phyloP scores from a whole-genome alignment of 306 rosid species.

The Trichosanthes cucumerina region DNA sequence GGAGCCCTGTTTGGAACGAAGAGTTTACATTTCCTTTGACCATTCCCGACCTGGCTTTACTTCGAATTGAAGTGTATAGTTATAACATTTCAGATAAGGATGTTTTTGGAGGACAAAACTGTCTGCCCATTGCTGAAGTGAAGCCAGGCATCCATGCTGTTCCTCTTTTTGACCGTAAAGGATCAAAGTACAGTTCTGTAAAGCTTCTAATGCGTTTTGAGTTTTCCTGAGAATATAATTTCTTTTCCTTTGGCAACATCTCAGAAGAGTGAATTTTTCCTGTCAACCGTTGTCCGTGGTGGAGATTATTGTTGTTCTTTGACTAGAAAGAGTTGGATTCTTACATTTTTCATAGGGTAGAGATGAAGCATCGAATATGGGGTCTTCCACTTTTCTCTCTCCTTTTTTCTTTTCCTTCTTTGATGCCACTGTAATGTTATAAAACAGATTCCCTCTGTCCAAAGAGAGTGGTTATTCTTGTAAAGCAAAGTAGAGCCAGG shows the following conservation, averaged over 20 bases:
- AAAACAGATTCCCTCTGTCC: conserved; percentile 4
- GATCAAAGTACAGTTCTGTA: conserved; percentile 41
- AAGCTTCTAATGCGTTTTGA: conserved; percentile 52
- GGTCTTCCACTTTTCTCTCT: neutral
- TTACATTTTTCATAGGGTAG: conserved; percentile 3
- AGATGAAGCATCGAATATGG: conserved; percentile 6
- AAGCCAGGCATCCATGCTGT: conserved; percentile 54
- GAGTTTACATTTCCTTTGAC: conserved; percentile 61
- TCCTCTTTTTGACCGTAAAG: conserved; percentile 53
- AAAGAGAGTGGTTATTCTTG: conserved; percentile 1
- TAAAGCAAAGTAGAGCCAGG: conserved; percentile 4
- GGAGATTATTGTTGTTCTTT: neutral
- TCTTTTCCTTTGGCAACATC: neutral
- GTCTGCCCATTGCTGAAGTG: conserved; percentile 65
- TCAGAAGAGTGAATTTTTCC: conserved; percentile 4
- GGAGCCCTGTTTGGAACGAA: conserved; percentile 77
- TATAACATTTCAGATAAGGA: conserved; percentile 66
- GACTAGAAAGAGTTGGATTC: neutral
- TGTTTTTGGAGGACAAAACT: conserved; percentile 81
- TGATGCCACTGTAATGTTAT: conserved; percentile 2
- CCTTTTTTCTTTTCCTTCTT: neutral
- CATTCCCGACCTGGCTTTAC: conserved; percentile 76
- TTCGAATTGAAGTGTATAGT: conserved; percentile 61
- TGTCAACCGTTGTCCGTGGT: neutral
- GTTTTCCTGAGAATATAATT: conserved; percentile 23